A percentile compares a stretch with the other conserved stretches of the same genome.
Conservation (phyloP, 257 asterid species). For the Marsdenia floribunda region DNA sequence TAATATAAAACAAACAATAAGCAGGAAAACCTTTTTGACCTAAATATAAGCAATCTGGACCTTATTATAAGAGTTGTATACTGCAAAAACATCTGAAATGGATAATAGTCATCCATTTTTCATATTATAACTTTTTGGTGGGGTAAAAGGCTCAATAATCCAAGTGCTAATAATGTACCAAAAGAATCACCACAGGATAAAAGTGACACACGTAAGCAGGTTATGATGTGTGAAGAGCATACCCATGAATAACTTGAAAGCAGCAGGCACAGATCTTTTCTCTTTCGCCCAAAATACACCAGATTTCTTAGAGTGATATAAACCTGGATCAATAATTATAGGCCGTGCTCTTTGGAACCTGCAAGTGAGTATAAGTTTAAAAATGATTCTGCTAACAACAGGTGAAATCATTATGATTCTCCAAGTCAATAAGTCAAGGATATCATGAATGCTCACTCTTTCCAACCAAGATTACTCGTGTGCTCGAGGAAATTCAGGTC, state of each 20-base stretch:
- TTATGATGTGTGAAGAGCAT: neutral
- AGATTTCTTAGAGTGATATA: conserved; percentile 79
- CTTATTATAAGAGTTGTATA: neutral
- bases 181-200: neutral
- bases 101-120: neutral
- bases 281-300: conserved; percentile 98
- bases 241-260: conserved; percentile 91
- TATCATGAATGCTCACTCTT: conserved; percentile 64
- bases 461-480: conserved; percentile 90
- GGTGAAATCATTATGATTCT: conserved; percentile 10
- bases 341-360: conserved; percentile 85
- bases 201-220: neutral
- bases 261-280: conserved; percentile 78
- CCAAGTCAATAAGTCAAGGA: conserved; percentile 11
- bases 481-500: conserved; percentile 96
- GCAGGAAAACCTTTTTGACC: neutral
- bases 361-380: conserved; percentile 22
- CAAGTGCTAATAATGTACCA: neutral
- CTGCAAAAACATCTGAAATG: neutral
- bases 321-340: conserved; percentile 82
- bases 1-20: neutral
- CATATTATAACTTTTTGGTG: neutral
- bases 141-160: neutral
- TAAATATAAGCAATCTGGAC: neutral
- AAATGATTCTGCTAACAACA: neutral